phyloP scores from a whole-genome alignment of 495 filamentous ascomycete species.

The Hypoxylon trugodes region DNA sequence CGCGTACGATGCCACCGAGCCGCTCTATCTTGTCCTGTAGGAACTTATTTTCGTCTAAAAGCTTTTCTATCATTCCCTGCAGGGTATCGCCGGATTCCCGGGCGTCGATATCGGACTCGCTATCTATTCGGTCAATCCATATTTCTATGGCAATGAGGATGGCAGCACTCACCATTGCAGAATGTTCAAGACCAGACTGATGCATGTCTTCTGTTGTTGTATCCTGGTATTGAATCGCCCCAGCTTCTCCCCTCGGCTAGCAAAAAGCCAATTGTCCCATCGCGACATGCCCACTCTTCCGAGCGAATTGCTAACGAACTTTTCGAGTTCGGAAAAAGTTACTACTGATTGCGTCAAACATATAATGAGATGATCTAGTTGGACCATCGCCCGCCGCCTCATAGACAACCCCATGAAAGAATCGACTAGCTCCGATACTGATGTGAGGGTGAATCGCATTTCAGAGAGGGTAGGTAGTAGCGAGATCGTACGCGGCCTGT shows the following conservation, averaged over 20 bases:
- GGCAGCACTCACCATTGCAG: not conserved
- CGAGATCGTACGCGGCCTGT: not conserved
- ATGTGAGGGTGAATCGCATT: not conserved
- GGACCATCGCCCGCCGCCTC: not conserved
- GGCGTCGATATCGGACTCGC: not conserved
- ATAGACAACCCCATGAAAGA: not conserved
- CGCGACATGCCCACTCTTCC: not conserved
- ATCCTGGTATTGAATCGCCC: not conserved
- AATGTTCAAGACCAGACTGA: not conserved
- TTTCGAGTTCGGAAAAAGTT: not conserved
- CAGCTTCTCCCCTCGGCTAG: not conserved
- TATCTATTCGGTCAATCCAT: not conserved
- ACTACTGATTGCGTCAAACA: not conserved
- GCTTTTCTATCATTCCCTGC: not conserved
- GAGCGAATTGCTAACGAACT: not conserved
- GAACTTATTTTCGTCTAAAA: not conserved
- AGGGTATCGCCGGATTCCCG: not conserved
- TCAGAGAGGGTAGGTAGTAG: not conserved
- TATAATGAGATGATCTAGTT: not conserved
- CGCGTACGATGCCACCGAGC: not conserved
- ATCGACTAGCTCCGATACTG: not conserved
- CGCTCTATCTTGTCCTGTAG: not conserved
- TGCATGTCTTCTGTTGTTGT: not conserved
- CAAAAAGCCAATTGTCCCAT: not conserved
- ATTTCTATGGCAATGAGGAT: not conserved